Conservation (phyloP, 352 stramenopile genomes). For the Pseudoperonospora humuli region DNA sequence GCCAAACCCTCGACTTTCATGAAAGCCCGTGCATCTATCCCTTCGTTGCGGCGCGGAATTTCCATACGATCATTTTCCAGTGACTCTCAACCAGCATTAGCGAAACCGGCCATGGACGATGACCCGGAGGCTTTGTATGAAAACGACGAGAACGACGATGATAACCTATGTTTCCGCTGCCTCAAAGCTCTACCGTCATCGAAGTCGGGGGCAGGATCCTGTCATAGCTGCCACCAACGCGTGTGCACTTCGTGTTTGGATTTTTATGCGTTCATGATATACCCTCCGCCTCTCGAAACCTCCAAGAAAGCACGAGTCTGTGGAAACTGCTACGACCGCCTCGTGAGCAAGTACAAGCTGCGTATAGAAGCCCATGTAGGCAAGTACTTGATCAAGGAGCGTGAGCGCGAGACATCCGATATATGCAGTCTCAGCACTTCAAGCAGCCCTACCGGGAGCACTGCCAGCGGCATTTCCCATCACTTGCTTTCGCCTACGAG, state of each 20-base stretch:
- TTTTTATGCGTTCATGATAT: slow-evolving; percentile 65
- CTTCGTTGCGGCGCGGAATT: slow-evolving; percentile 21
- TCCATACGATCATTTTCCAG: slow-evolving; percentile 11
- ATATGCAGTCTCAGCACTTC: slow-evolving; percentile 14
- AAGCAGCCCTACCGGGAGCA: slow-evolving; percentile 1
- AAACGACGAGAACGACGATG: slow-evolving; percentile 40
- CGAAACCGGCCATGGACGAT: slow-evolving; percentile 14
- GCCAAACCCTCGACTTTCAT: slow-evolving; percentile 19
- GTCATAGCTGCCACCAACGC: slow-evolving; percentile 58
- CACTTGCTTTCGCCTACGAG: slow-evolving; percentile 5
- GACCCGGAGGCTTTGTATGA: slow-evolving; percentile 23
- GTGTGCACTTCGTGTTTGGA: slow-evolving; percentile 47
- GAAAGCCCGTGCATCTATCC: slow-evolving; percentile 25
- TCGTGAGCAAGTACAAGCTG: slow-evolving; percentile 60
- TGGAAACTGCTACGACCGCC: slow-evolving; percentile 53
- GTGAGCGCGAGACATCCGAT: slow-evolving; percentile 23
- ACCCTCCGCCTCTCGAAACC: slow-evolving; percentile 52
- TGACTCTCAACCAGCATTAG: slow-evolving; percentile 11
- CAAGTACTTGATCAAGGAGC: slow-evolving; percentile 59
- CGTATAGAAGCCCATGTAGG: slow-evolving; percentile 55
- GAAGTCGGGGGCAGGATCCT: slow-evolving; percentile 16
- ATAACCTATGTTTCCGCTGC: slow-evolving; percentile 60
- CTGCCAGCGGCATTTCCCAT: slow-evolving; percentile 1
- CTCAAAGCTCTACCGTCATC: slow-evolving; percentile 27
- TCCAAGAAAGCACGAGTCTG: slow-evolving; percentile 60